phyloP scores from a whole-genome alignment of 441 rosid genomes.

The Aquilaria agallochum region DNA sequence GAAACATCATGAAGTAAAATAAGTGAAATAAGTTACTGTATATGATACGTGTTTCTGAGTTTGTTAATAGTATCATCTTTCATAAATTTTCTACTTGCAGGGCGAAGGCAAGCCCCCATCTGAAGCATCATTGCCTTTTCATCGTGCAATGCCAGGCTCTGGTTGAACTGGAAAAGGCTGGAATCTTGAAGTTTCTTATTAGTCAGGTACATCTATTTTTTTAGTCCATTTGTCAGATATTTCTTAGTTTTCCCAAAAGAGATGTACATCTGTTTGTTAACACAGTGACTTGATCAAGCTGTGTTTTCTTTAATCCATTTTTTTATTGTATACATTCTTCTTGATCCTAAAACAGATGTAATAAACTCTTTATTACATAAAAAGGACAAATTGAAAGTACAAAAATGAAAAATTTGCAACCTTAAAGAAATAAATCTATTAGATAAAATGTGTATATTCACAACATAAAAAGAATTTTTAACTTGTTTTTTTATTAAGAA shows the following conservation, averaged over 20 bases:
- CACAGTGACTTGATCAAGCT: slow-evolving; percentile 1
- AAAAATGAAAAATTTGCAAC: too few relatives aligned
- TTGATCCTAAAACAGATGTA: neutral
- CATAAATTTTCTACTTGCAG: slow-evolving; percentile 33
- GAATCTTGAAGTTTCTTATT: slow-evolving; percentile 75
- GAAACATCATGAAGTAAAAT: too few relatives aligned
- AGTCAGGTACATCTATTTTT: slow-evolving; percentile 59
- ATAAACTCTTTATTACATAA: too few relatives aligned
- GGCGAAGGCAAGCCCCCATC: slow-evolving; percentile 86
- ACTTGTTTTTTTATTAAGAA: too few relatives aligned
- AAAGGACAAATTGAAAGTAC: too few relatives aligned
- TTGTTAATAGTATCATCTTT: too few relatives aligned
- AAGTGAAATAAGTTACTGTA: too few relatives aligned
- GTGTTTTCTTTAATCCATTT: neutral
- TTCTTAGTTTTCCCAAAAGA: neutral
- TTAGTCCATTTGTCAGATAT: neutral
- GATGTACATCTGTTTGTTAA: neutral
- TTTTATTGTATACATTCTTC: neutral
- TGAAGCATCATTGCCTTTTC: slow-evolving; percentile 87
- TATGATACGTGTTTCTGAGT: too few relatives aligned
- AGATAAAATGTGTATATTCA: too few relatives aligned
- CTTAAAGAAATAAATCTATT: too few relatives aligned
- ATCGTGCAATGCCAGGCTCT: slow-evolving; percentile 97
- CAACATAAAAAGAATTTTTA: too few relatives aligned
- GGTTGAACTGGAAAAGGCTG: slow-evolving; percentile 89